Conservation (phyloP, 768 basidiomycete species). For the Hygrophorus pudorinus region DNA sequence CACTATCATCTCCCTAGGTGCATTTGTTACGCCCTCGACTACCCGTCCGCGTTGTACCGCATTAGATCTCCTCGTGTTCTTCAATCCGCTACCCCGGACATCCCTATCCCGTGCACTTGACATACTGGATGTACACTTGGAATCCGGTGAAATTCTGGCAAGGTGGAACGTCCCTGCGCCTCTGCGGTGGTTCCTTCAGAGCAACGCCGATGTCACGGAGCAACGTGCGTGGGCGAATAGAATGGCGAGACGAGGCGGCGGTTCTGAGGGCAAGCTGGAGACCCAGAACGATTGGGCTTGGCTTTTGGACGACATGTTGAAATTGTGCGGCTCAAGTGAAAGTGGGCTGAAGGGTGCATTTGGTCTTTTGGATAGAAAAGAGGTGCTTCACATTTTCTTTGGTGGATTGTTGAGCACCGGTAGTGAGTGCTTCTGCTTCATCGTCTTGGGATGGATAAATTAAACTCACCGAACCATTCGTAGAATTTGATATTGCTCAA, state of each 20-base stretch:
- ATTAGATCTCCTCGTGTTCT: conserved; percentile 69
- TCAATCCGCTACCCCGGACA: conserved; percentile 63
- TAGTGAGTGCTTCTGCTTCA: conserved; percentile 45
- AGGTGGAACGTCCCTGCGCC: conserved; percentile 81
- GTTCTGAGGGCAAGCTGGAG: conserved; percentile 39
- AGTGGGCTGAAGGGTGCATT: conserved; percentile 67
- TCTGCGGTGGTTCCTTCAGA: conserved; percentile 85
- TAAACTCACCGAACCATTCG: background rate
- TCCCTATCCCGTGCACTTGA: conserved; percentile 81
- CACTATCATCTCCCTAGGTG: conserved; percentile 70
- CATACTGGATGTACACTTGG: conserved; percentile 87
- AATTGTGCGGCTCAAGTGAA: conserved; percentile 58
- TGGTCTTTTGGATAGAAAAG: conserved; percentile 57
- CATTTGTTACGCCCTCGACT: conserved; percentile 70
- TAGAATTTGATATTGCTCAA: conserved; percentile 64
- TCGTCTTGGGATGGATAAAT: conserved; percentile 7
- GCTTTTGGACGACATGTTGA: conserved; percentile 85
- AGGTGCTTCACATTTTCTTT: conserved; percentile 77
- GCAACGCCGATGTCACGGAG: conserved; percentile 48
- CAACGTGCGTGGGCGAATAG: conserved; percentile 82
- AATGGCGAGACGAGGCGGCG: conserved; percentile 67
- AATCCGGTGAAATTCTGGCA: conserved; percentile 85
- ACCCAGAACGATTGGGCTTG: conserved; percentile 76
- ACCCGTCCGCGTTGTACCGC: conserved; percentile 45
- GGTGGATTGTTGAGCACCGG: conserved; percentile 79